Evolutionary conservation across 176 grass and related monocot species (phyloP), one percentile per base, ranked within the genome.

Genomic region (Rhynchospora tenuis): DNA sequence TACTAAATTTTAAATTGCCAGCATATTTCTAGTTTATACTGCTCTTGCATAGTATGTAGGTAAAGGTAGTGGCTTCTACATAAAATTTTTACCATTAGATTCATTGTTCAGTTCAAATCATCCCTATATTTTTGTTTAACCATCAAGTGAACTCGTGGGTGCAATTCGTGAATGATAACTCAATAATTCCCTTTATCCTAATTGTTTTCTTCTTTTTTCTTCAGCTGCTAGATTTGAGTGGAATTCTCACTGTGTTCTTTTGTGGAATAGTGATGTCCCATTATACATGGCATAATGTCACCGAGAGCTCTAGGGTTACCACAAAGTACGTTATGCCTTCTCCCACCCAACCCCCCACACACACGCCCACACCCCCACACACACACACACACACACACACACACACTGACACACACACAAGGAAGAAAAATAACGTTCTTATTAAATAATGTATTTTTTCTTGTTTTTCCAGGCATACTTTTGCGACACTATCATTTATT

Each of bases 201-300:
- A 33, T 87, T 64, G n/a, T 68, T 59, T 85, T 58, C n/a, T 23
- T 87, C 19, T 84, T 73, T 84, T 73, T 89, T 63, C 84, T 91
- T 83, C 90, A 97, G 95, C 83, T 97, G 72, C 59, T 94, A 87
- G 90, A 97, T 88, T 87, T 94, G 61, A 97, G 95, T 90, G 95
- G 95, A 52, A 97, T 97, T 88, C 90, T 97, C 50, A 97, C 92
- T 0, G 95, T 97, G 15, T 97, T 97, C 81, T 97, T 97, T 85
- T 94, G 92, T 88, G 95, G 95, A 86, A 97, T 97, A 89, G 89
- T 97, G 80, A 97, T 94, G 95, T 97, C 95, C 64, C 95, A 97
- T 83, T 97, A 97, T 84, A 97, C 95, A 62, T 97, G 95, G 95
- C 95, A 97, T 89, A 97, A 97, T 90, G 95, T 97, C 81, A 97